Evolutionary conservation across 495 filamentous ascomycete genomes (phyloP), one percentile per base, ranked within the genome.

Genomic region (Wilcoxina mikolae): DNA sequence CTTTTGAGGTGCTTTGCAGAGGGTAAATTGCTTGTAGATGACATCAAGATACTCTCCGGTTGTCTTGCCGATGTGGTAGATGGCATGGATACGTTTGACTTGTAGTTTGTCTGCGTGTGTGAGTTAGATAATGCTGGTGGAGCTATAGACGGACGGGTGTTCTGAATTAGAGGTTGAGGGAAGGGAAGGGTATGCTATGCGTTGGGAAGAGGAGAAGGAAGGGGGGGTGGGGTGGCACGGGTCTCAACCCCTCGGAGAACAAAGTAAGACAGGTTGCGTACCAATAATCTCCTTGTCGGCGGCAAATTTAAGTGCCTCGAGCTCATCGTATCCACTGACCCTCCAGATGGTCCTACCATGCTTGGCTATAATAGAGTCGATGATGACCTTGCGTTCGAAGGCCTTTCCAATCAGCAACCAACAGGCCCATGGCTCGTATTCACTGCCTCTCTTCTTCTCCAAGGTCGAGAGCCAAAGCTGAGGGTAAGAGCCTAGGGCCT

Each of bases 61-160:
- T 68, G 65, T 11, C 71, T 67, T 4, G 72, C 75, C 60, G 69
- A 73, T 57, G 62, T 75, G 2, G 71, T 74, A 15, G 74, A 77
- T 52, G 73, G 73, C 11, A 66, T 73, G 47, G 72, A 74, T n/a
- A 67, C 69, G 10, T 61, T 75, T 0, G 60, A 63, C n/a, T 59
- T 76, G 15, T 11, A 46, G n/a, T 24, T 46, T 1, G 3, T 20
- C 43, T 46, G 23, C 11, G 2, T n/a, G n/a, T n/a, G n/a, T n/a
- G n/a, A n/a, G n/a, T n/a, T n/a, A n/a, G n/a, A n/a, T n/a, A n/a
- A n/a, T n/a, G n/a, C n/a, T n/a, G n/a, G n/a, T n/a, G n/a, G n/a
- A n/a, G n/a, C n/a, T n/a, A 39, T 39, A 39, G 35, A 18, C 35
- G 4, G 3, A 5, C 35, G 35, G 15, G 35, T 3, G 4, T 39